Evolutionary conservation across 441 rosid genomes (phyloP).

Genomic region (Metrosideros polymorpha): DNA sequence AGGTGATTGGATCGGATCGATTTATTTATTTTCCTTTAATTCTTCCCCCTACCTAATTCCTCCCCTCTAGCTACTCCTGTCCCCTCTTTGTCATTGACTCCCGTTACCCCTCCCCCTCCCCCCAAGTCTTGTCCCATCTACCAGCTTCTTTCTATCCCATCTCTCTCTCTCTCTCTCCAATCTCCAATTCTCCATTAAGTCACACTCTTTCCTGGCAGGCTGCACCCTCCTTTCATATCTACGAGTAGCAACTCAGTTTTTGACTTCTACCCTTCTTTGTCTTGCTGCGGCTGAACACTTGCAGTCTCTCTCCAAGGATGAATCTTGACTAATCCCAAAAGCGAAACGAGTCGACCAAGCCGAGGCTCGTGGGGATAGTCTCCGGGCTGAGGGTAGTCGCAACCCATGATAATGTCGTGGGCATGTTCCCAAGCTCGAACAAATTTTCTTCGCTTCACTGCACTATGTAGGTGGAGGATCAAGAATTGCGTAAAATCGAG

Average conservation of each 20-base stretch:
- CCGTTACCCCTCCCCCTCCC: no score
- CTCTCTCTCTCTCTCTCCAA: no score
- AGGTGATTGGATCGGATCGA: no score
- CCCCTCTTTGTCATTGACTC: no score
- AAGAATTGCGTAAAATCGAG: not conserved
- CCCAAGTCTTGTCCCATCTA: no score
- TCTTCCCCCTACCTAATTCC: no score
- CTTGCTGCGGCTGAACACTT: conserved; percentile 18
- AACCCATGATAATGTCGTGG: conserved; percentile 24
- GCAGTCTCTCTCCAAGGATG: conserved; percentile 4
- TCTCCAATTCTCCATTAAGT: no score
- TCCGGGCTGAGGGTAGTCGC: conserved; percentile 15
- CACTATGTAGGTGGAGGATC: not conserved
- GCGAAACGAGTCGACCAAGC: conserved; percentile 27
- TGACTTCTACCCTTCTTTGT: conserved; percentile 19
- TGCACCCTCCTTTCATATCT: no score
- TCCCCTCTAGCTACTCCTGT: no score
- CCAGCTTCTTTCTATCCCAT: no score
- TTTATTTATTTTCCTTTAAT: no score
- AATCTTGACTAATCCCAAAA: conserved; percentile 26
- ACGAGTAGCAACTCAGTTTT: conserved; percentile 17
- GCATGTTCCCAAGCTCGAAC: conserved; percentile 16
- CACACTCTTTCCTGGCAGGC: no score
- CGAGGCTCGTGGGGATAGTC: conserved; percentile 17
- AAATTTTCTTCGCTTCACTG: not conserved